Evolutionary conservation across 805 yeast species (phyloP).

Genomic region (Starmerella floris): DNA sequence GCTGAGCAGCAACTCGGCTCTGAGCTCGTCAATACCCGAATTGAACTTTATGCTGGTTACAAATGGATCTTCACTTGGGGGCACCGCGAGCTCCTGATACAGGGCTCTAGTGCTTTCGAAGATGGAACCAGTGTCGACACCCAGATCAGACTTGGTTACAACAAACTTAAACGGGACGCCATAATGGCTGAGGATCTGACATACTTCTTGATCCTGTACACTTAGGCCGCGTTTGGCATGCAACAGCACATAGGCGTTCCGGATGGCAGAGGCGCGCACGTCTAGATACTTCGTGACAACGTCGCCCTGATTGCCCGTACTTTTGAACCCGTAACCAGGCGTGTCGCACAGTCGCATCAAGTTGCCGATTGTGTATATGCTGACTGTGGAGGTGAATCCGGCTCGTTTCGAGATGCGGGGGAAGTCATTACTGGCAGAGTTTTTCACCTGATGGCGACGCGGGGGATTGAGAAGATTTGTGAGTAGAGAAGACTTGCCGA

Average conservation of each 20-base stretch:
- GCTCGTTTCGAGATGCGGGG: conserved; percentile 31
- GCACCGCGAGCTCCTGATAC: conserved; percentile 3
- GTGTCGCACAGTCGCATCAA: conserved; percentile 60
- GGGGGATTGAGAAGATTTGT: conserved; percentile 35
- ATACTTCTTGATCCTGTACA: conserved; percentile 41
- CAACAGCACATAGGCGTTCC: conserved; percentile 47
- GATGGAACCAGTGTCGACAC: background rate
- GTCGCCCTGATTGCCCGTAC: conserved; percentile 54
- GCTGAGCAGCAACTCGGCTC: conserved; percentile 19
- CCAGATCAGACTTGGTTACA: conserved; percentile 57
- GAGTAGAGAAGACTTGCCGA: conserved; percentile 70
- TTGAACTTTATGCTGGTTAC: conserved; percentile 19
- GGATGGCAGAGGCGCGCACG: conserved; percentile 37
- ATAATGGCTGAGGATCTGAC: conserved; percentile 36
- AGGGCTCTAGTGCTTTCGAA: conserved; percentile 5
- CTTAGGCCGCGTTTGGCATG: conserved; percentile 47
- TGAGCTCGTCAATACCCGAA: conserved; percentile 23
- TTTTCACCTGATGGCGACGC: conserved; percentile 23
- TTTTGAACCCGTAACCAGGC: conserved; percentile 80
- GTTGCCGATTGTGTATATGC: conserved; percentile 55
- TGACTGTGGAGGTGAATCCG: conserved; percentile 49
- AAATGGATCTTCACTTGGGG: conserved; percentile 1
- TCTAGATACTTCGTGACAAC: conserved; percentile 50
- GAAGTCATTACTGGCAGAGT: conserved; percentile 32
- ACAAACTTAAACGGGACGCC: conserved; percentile 65